These are phyloP conservation scores for Colletotrichum tanaceti DNA, from an alignment of 2,329 filamentous ascomycete species.

Conservation along the genomic window DNA sequence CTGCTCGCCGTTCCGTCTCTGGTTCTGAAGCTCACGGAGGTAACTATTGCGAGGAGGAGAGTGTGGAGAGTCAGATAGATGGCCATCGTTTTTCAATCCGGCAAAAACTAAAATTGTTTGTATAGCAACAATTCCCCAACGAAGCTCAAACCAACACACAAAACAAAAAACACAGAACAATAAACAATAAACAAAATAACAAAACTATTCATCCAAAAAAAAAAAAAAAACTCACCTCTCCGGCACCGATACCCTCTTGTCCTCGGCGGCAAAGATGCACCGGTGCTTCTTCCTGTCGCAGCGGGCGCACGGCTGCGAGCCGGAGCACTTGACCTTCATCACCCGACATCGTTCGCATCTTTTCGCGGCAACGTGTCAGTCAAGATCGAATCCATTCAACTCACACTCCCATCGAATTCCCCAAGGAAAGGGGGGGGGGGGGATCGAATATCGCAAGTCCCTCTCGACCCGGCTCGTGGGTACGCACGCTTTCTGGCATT, in stretches of 20 bases:
- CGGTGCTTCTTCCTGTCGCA: constrained; percentile 42
- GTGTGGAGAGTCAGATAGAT: too few relatives aligned
- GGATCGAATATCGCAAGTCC: too few relatives aligned
- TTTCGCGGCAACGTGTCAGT: constrained; percentile 45
- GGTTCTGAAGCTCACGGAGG: constrained; percentile 39
- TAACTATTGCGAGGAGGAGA: too few relatives aligned
- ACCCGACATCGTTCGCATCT: constrained; percentile 44
- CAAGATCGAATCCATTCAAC: neutral
- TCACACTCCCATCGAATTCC: neutral
- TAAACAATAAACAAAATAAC: too few relatives aligned
- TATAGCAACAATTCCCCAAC: too few relatives aligned
- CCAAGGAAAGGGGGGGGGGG: too few relatives aligned
- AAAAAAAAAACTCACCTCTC: constrained; percentile 41
- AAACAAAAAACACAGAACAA: too few relatives aligned
- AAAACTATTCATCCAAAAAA: neutral
- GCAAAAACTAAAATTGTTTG: too few relatives aligned
- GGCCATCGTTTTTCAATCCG: too few relatives aligned
- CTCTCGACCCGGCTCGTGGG: neutral
- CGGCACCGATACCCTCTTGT: constrained; percentile 42
- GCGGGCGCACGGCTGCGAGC: constrained; percentile 42
- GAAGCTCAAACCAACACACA: too few relatives aligned
- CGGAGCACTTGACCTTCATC: constrained; percentile 45
- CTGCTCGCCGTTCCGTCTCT: constrained; percentile 35
- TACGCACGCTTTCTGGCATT: constrained; percentile 41
- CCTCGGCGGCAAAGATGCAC: constrained; percentile 42